Conservation (phyloP, 1,284 basidiomycete genomes). For the Phenoliferia sp. region DNA sequence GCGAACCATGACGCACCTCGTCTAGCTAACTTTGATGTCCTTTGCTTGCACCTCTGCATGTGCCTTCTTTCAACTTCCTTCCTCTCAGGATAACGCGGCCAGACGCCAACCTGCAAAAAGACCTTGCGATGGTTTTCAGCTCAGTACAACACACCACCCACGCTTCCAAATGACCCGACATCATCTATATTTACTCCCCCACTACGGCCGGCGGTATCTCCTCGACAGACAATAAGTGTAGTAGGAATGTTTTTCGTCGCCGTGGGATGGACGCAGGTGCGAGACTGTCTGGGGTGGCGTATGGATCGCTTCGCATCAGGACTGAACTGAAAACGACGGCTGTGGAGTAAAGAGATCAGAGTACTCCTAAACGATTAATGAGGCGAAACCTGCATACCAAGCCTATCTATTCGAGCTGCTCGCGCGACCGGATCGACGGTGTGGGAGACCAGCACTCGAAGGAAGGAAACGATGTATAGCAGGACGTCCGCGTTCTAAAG, state of each 20-base stretch:
- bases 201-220: too few relatives aligned
- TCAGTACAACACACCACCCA: too few relatives aligned
- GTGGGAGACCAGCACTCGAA: slow-evolving; percentile 16
- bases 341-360: not conserved
- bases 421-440: not conserved
- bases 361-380: too few relatives aligned
- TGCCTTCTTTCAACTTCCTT: too few relatives aligned
- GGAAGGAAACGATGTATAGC: slow-evolving; percentile 26
- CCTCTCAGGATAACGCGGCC: too few relatives aligned
- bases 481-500: slow-evolving; percentile 21
- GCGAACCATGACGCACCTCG: too few relatives aligned
- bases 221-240: slow-evolving; percentile 1
- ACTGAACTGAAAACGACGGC: slow-evolving; percentile 25
- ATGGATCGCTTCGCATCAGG: slow-evolving; percentile 6
- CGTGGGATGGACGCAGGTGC: slow-evolving; percentile 9
- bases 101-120: too few relatives aligned
- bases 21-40: too few relatives aligned
- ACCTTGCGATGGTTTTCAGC: too few relatives aligned
- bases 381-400: slow-evolving; percentile 8
- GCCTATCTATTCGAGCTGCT: slow-evolving; percentile 1
- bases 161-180: too few relatives aligned
- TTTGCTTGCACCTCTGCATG: too few relatives aligned
- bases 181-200: too few relatives aligned
- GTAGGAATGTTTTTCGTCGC: slow-evolving; percentile 17
- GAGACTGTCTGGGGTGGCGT: not conserved